Evolutionary conservation across 495 filamentous ascomycete species (phyloP), one percentile per base, ranked within the genome.

Genomic region (Amniculicola lignicola): DNA sequence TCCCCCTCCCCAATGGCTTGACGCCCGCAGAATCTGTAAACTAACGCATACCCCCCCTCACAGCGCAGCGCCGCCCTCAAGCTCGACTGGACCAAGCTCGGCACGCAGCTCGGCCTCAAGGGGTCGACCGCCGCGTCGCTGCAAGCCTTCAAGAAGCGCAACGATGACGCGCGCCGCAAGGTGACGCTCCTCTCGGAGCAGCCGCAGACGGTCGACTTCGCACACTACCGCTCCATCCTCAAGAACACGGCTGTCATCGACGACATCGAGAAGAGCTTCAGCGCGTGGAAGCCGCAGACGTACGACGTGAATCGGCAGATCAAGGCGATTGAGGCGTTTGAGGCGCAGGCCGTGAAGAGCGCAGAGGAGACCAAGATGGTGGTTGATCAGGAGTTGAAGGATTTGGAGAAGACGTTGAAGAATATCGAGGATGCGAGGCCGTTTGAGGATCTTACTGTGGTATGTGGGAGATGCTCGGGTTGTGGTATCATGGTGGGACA

Each of bases 1-100:
- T 22, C 25, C 19, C 11, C 6, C 16, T 4, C 12, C 40, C 22
- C 50, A 51, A 48, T 59, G 6, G 36, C 25, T 31, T 40, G 54
- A 11, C 45, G 38, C 10, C 11, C 27, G 16, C 1, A 43, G 18
- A 18, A 19, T 23, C 15, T 37, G 14, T 6, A 40, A 61, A 55
- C 61, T 64, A 61, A 67, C 57, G 10, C 38, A 58, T 23, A 23
- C n/a, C 63, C 45, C 51, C 56, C 44, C 51, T 48, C 59, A 73
- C 79, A 97, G 93, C 87, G 90, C 79, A 93, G 89, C 83, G 92
- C 93, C 78, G 90, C 94, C 77, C 83, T 92, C 75, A 99, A 96
- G 83, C 84, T 99, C 81, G 93, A 99, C 83, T 99, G 94, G 94
- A 79, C 78, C 75, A 89, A 89, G 77, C 82, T 97, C 69, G 83